phyloP scores from a whole-genome alignment of 345 rosid genomes.

The Cardamine chenopodiifolia region DNA sequence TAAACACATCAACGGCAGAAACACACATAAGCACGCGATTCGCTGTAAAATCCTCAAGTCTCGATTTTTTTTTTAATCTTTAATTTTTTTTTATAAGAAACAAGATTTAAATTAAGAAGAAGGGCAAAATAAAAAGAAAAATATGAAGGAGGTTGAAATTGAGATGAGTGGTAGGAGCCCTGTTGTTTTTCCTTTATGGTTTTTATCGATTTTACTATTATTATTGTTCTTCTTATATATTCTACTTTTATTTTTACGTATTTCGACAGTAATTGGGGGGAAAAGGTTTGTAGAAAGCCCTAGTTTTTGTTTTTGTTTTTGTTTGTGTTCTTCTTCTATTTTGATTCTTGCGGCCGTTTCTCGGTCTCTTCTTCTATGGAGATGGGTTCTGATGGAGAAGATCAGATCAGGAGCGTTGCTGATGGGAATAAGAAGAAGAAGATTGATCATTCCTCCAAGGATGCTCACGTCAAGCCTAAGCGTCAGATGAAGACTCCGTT shows the following conservation, averaged over 20 bases:
- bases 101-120: constrained; percentile 37
- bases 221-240: constrained; percentile 44
- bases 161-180: constrained; percentile 43
- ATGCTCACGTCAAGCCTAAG: constrained; percentile 67
- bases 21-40: constrained; percentile 40
- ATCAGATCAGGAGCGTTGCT: constrained; percentile 40
- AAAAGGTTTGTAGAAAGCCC: constrained; percentile 42
- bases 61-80: constrained; percentile 4
- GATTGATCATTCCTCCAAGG: constrained; percentile 42
- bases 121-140: neutral
- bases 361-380: constrained; percentile 49
- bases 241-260: constrained; percentile 36
- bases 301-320: constrained; percentile 28
- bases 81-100: constrained; percentile 19
- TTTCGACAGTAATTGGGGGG: constrained; percentile 26
- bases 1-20: constrained; percentile 47
- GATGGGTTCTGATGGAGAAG: constrained; percentile 63
- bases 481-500: constrained; percentile 99
- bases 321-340: neutral
- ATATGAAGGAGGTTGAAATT: constrained; percentile 44
- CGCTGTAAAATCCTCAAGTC: constrained; percentile 41
- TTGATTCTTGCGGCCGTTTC: constrained; percentile 37
- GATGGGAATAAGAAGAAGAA: constrained; percentile 23
- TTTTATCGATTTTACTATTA: constrained; percentile 46
- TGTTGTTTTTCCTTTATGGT: constrained; percentile 39